Percentiles rank a stretch among this genome's conserved stretches.
phyloP scores from a whole-genome alignment of 805 yeast species.

The Yamadazyma insecticola region DNA sequence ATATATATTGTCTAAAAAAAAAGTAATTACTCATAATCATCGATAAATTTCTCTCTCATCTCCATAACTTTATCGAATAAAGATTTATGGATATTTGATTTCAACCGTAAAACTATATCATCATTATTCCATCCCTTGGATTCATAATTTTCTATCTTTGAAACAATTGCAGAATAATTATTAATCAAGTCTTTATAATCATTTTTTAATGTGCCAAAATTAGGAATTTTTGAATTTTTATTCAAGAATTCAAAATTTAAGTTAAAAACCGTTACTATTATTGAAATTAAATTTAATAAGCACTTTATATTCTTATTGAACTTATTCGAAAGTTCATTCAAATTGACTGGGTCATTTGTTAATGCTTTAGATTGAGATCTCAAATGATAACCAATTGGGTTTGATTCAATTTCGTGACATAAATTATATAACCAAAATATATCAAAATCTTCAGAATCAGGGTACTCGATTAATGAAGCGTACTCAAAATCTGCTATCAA shows the following conservation, averaged over 20 bases:
- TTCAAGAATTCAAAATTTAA: slow-evolving; percentile 28
- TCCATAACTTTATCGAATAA: slow-evolving; percentile 21
- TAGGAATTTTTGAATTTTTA: slow-evolving; percentile 37
- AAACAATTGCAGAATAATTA: slow-evolving; percentile 16
- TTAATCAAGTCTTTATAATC: slow-evolving; percentile 17
- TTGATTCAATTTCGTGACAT: slow-evolving; percentile 41
- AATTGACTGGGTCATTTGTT: slow-evolving; percentile 28
- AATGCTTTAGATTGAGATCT: slow-evolving; percentile 33
- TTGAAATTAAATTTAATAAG: slow-evolving; percentile 23
- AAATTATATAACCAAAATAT: slow-evolving; percentile 31
- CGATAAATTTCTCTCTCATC: slow-evolving; percentile 15
- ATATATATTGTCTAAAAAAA: background rate
- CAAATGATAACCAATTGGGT: slow-evolving; percentile 48
- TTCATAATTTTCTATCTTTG: slow-evolving; percentile 26
- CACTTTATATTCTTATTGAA: slow-evolving; percentile 15
- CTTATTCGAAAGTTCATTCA: slow-evolving; percentile 25
- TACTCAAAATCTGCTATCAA: slow-evolving; percentile 29
- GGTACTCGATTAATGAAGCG: slow-evolving; percentile 34
- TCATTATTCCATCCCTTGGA: slow-evolving; percentile 35
- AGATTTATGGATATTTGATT: slow-evolving; percentile 9
- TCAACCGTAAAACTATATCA: slow-evolving; percentile 34
- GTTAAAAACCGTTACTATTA: slow-evolving; percentile 26
- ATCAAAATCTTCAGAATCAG: slow-evolving; percentile 14
- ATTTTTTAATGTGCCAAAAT: slow-evolving; percentile 17
- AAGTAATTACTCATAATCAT: background rate